Evolutionary conservation across 2,329 filamentous ascomycete genomes (phyloP), one percentile per base, ranked within the genome.

Genomic region (Neonectria coccinea): DNA sequence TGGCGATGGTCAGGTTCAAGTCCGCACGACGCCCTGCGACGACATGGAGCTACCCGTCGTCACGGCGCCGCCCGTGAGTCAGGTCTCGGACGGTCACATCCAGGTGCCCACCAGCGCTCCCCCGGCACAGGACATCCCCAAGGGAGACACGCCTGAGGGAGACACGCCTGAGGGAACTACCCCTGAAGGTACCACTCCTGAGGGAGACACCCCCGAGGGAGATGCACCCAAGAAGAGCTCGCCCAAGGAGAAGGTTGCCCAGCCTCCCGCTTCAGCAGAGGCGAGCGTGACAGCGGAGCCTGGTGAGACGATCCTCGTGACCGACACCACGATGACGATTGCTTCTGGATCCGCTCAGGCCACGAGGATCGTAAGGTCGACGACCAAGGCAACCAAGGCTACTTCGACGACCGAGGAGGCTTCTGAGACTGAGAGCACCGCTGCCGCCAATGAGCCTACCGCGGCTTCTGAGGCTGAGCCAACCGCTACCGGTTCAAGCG

Each of bases 1-100:
- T 62, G 76, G 77, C 7, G 78, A 79, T 53, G 78, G 78, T 33
- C 82, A 89, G 70, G 77, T 86, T 56, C 84, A 89, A 64, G 82
- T 76, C 20, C 81, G 81, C 65, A 83, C 80, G 2, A 82, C 81
- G 0, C 81, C 82, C 18, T 85, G 83, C 65, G 79, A 79, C 16
- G 72, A 75, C 8, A 69, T 80, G 63, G 59, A 71, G 2, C 8
- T 74, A 2, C 64, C 68, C 2, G 42, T 70, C 48, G 71, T 74
- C 25, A 72, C 70, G 3, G 71, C 74, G 5, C 62, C 73, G n/a
- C 76, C 79, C 4, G 67, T 75, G 14, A 73, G 67, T 48, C 77
- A 79, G 62, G 75, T 77, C 11, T 59, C 69, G 2, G 76, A 78
- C 55, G 77, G 77, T 6, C 73, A 76, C 62, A 66, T 77, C 29